phyloP scores from a whole-genome alignment of 441 rosid species.

The Aleurites moluccanus region DNA sequence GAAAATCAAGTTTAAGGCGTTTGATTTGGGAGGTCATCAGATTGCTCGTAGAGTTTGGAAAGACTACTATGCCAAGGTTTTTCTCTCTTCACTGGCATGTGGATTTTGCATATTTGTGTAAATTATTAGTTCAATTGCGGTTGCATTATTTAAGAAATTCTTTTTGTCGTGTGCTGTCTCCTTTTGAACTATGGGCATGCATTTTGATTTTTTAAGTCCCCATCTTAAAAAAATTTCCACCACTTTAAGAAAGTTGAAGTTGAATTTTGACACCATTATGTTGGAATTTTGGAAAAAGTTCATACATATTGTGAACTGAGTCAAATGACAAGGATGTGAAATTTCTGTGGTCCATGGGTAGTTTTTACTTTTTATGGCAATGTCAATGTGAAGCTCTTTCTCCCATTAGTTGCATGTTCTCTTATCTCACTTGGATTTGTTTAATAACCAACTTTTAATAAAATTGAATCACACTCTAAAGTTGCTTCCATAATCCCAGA shows the following conservation, averaged over 20 bases:
- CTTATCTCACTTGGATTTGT: neutral
- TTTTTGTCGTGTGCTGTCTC: neutral
- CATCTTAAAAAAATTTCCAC: neutral
- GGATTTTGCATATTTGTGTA: neutral
- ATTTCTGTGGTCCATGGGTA: neutral
- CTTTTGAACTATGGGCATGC: neutral
- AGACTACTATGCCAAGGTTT: constrained; percentile 79
- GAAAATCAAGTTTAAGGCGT: constrained; percentile 79
- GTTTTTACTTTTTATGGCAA: neutral
- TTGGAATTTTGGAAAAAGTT: neutral
- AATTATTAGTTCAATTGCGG: neutral
- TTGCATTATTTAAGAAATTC: neutral
- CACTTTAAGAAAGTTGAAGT: neutral
- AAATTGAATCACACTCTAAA: neutral
- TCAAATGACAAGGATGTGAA: neutral
- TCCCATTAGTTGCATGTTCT: neutral
- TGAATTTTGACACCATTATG: neutral
- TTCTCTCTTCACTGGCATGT: constrained; percentile 18
- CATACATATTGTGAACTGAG: neutral
- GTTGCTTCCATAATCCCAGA: constrained; percentile 36
- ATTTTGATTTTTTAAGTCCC: neutral
- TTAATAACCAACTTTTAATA: neutral
- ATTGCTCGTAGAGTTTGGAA: constrained; percentile 87
- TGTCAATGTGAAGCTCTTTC: neutral
- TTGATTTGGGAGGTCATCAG: constrained; percentile 89